Evolutionary conservation across 2,329 filamentous ascomycete species (phyloP), one percentile per base, ranked within the genome.

Genomic region (Sarocladium kiliense): DNA sequence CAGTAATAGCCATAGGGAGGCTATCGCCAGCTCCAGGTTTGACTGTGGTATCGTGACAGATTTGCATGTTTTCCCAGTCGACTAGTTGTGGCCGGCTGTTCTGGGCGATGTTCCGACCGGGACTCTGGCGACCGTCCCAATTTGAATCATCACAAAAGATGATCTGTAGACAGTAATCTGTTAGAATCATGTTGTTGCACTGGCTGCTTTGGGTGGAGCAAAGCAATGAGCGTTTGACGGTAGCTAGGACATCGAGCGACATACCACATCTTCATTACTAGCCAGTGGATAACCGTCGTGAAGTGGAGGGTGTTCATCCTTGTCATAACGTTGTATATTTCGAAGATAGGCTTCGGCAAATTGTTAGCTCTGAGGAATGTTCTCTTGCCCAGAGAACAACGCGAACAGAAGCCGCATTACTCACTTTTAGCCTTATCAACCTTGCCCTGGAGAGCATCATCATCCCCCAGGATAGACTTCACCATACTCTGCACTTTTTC

Each of bases 401-500:
- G n/a, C n/a, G n/a, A n/a, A n/a, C n/a, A n/a, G n/a, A n/a, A n/a
- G n/a, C n/a, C n/a, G n/a, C n/a, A 18, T 11, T 5, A 23, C 42
- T 47, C n/a, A 47, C 42, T 11, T 18, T 47, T 47, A 11, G 42
- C 42, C 16, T 4, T 21, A 9, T 47, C 18, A 27, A 47, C 42
- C 42, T 47, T 47, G 25, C 11, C 25, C 21, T 47, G 21, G 25
- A 47, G 18, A 41, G n/a, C 30, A 26, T 21, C 21, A 11, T 47
- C 21, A 47, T 26, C 21, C 9, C 42, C 42, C 21, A 47, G 42
- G 25, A 47, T 47, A 7, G 9, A 47, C 42, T 47, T 47, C 12
- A 26, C 42, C 42, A 47, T 47, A 7, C 21, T 47, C n/a, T 47
- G 42, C 6, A 47, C 42, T 18, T 47, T 47, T 26, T 47, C 42